Conservation (phyloP, 768 basidiomycete genomes). For the Psilocybe cyanescens region DNA sequence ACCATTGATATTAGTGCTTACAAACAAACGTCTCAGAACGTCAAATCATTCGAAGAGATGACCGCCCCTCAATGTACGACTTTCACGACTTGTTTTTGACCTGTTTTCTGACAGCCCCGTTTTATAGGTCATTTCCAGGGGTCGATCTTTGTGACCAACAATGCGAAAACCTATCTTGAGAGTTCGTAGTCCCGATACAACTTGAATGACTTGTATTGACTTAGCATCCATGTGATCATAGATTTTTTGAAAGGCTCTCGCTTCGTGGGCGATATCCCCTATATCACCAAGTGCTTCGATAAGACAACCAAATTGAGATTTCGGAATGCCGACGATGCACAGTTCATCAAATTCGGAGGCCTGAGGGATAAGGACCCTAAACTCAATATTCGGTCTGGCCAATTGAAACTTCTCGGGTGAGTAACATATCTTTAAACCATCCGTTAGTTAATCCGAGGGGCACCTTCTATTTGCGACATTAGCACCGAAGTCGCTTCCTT, state of each 20-base stretch:
- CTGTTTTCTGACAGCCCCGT: background rate
- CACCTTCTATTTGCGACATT: background rate
- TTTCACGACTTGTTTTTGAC: no score
- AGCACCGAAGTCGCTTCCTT: conserved; percentile 34
- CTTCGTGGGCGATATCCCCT: conserved; percentile 40
- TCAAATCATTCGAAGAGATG: conserved; percentile 48
- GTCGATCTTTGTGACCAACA: conserved; percentile 50
- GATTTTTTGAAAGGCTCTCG: conserved; percentile 41
- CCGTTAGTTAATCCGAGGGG: background rate
- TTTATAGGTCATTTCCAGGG: conserved; percentile 39
- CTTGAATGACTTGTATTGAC: background rate
- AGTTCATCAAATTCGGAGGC: conserved; percentile 50
- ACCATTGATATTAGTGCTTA: conserved; percentile 68
- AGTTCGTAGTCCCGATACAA: conserved; percentile 26
- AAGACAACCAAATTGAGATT: conserved; percentile 49
- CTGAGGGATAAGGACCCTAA: conserved; percentile 40
- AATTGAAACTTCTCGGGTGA: conserved; percentile 44
- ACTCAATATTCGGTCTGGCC: conserved; percentile 46
- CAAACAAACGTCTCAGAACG: conserved; percentile 33
- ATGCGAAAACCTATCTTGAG: conserved; percentile 39
- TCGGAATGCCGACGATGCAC: conserved; percentile 35
- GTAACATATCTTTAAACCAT: background rate
- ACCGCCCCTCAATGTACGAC: conserved; percentile 44
- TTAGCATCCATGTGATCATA: conserved; percentile 15
- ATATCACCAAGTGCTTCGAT: conserved; percentile 48